Evolutionary conservation across 208 protist species (phyloP), one percentile per base, ranked within the genome.

Genomic region (Trypanosomatidae sp.): DNA sequence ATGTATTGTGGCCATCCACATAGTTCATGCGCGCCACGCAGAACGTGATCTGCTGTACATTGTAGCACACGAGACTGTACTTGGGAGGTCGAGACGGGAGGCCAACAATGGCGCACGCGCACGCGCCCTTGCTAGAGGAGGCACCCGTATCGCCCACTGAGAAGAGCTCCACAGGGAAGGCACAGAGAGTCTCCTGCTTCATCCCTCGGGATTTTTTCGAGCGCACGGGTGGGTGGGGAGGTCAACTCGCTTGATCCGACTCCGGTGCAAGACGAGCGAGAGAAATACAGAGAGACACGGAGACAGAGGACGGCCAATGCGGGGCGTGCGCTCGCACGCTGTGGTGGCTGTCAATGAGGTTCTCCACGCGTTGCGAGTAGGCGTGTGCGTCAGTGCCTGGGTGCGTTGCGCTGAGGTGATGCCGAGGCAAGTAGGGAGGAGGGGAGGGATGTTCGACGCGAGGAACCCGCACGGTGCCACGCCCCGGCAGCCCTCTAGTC

Each of bases 51-150:
- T 87, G 88, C 46, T 83, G 62, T 3, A 78, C 86, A 67, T 87
- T 90, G 80, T 96, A 96, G 83, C 89, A 96, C 9, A 96, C 91
- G 49, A 94, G 62, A 44, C 79, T 92, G 77, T 94, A 96, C 70
- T 86, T 90, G 28, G 88, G 83, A 17, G 82, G 82, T 19, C 79
- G 74, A 17, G 72, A 58, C 4, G 87, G 82, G 1, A 90, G 71
- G 44, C 70, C 82, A 7, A 92, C 90, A 55, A 95, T 74, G 28
- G 90, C 90, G 62, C 87, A 93, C 25, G 84, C 83, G 56, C 88
- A 92, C 52, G 80, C 79, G 10, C 90, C 90, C 47, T 83, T 81
- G 66, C 86, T 86, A 10, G 81, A 56, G 5, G 86, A 76, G 49
- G 82, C 86, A 46, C 76, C 80, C 9, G 68, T 76, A 66, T 90